Conservation (phyloP, 805 yeast genomes). For the Brettanomyces sp. region DNA sequence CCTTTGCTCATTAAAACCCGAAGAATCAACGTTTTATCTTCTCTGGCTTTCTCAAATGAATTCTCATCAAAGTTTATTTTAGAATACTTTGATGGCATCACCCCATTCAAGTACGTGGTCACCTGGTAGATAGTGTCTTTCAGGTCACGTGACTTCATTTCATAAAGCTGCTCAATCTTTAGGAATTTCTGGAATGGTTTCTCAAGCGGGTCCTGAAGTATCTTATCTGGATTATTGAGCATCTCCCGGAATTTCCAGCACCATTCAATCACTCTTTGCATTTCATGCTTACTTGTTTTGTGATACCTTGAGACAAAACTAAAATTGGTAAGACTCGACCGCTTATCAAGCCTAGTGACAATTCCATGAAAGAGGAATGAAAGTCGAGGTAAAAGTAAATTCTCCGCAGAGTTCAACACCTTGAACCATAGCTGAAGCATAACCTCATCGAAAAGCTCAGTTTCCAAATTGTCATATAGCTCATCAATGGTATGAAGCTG, state of each 20-base stretch:
- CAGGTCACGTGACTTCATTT: constrained; percentile 9
- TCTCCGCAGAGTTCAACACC: constrained; percentile 60
- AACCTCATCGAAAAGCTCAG: constrained; percentile 21
- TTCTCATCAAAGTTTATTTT: constrained; percentile 27
- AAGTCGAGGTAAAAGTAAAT: constrained; percentile 58
- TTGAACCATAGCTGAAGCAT: constrained; percentile 63
- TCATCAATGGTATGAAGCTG: constrained; percentile 15
- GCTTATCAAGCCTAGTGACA: constrained; percentile 1
- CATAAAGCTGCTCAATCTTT: constrained; percentile 10
- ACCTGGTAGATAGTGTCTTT: constrained; percentile 12
- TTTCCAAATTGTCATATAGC: constrained; percentile 22
- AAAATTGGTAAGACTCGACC: neutral
- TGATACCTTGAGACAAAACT: constrained; percentile 1
- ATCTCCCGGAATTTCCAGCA: constrained; percentile 20
- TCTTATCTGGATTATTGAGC: constrained; percentile 19
- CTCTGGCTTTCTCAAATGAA: constrained; percentile 34
- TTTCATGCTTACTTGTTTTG: constrained; percentile 15
- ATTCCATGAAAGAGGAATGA: constrained; percentile 1
- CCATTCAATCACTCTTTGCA: constrained; percentile 24
- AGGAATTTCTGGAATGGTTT: constrained; percentile 14
- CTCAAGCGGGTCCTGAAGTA: constrained; percentile 13
- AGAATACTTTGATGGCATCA: constrained; percentile 12
- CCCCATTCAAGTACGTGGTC: constrained; percentile 16
- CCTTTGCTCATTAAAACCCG: constrained; percentile 51
- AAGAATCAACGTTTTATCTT: constrained; percentile 50